Conservation (phyloP, 371 early-diverging fungal genomes). For the Apophysomyces trapeziformis region DNA sequence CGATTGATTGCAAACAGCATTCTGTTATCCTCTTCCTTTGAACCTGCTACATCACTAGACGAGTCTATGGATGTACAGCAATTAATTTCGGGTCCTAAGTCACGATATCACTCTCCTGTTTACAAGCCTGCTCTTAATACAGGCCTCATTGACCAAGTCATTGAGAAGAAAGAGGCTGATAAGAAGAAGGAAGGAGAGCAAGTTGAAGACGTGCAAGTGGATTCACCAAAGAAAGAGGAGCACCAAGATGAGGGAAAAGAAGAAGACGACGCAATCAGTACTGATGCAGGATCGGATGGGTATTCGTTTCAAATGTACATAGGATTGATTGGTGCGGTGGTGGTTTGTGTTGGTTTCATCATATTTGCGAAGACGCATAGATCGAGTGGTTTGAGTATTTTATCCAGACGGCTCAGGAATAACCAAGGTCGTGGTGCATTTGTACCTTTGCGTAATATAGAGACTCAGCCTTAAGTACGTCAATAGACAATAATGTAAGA, state of each 20-base stretch:
- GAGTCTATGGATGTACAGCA: slow-evolving; percentile 20
- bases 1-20: slow-evolving; percentile 49
- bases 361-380: slow-evolving; percentile 26
- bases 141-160: slow-evolving; percentile 31
- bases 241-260: no score
- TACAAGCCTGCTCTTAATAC: slow-evolving; percentile 33
- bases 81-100: slow-evolving; percentile 9
- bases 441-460: slow-evolving; percentile 39
- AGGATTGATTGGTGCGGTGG: slow-evolving; percentile 22
- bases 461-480: slow-evolving; percentile 19
- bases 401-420: slow-evolving; percentile 29
- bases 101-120: slow-evolving; percentile 30
- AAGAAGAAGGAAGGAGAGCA: slow-evolving; percentile 18
- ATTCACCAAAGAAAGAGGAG: slow-evolving; percentile 8
- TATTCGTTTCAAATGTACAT: slow-evolving; percentile 25
- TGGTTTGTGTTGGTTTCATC: slow-evolving; percentile 35
- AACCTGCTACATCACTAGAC: slow-evolving; percentile 23
- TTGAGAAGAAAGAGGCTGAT: slow-evolving; percentile 21
- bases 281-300: not conserved
- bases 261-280: not conserved
- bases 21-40: slow-evolving; percentile 36
- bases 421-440: slow-evolving; percentile 37
- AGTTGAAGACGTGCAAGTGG: slow-evolving; percentile 1
- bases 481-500: not conserved
- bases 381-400: slow-evolving; percentile 27